phyloP scores from a whole-genome alignment of 75 land plant species.

The Pinus tabuliformis region DNA sequence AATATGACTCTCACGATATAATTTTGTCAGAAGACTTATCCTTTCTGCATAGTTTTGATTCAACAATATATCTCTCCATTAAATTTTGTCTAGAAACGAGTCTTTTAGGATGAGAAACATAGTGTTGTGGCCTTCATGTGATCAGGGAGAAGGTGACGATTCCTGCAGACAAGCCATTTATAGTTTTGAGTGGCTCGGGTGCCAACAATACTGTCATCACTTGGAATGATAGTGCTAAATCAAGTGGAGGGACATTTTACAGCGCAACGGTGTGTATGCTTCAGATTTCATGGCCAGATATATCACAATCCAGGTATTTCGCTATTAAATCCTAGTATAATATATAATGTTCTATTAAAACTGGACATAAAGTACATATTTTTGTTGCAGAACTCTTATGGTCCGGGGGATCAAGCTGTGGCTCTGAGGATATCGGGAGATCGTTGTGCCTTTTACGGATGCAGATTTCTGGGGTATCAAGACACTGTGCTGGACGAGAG shows the following conservation, averaged over 20 bases:
- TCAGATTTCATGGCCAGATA: slow-evolving; percentile 37
- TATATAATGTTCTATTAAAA: not conserved
- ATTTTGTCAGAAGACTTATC: too few species aligned
- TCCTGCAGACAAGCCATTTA: slow-evolving; percentile 24
- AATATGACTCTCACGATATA: too few species aligned
- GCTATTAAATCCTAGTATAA: too few species aligned
- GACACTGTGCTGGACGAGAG: slow-evolving; percentile 20
- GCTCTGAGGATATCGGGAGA: slow-evolving; percentile 14
- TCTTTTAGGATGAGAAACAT: too few species aligned
- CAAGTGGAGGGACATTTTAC: slow-evolving; percentile 21
- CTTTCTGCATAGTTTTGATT: too few species aligned
- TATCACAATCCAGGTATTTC: slow-evolving; percentile 37
- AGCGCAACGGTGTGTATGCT: slow-evolving; percentile 25
- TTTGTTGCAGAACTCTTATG: slow-evolving; percentile 20
- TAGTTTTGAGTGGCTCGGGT: slow-evolving; percentile 31
- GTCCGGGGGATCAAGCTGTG: slow-evolving; percentile 16
- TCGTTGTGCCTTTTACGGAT: slow-evolving; percentile 12
- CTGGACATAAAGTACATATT: slow-evolving; percentile 3
- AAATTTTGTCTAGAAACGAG: too few species aligned
- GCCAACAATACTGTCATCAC: slow-evolving; percentile 21
- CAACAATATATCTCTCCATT: too few species aligned
- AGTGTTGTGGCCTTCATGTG: too few species aligned
- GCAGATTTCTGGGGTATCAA: slow-evolving; percentile 14
- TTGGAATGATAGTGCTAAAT: slow-evolving; percentile 25
- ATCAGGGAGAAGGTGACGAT: slow-evolving; percentile 39